Conservation (phyloP, 176 grass and related monocot genomes). For the Cenchrus fungigraminus region DNA sequence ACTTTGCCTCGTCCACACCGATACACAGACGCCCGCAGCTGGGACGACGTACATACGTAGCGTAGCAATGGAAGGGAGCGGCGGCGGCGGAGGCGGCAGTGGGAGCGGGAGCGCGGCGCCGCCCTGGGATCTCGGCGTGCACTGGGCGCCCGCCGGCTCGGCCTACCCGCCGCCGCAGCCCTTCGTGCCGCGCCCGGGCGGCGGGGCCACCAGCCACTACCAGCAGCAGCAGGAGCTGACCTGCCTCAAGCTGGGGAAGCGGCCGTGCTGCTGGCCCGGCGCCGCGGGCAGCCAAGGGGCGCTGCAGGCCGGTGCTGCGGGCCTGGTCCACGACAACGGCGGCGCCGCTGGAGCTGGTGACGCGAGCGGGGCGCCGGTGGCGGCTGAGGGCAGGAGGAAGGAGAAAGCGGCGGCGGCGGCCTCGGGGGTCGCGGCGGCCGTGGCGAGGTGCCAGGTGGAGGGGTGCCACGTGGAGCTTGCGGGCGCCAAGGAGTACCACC, state of each 20-base stretch:
- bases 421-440: background rate
- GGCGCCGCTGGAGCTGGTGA: background rate
- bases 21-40: background rate
- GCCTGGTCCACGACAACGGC: background rate
- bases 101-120: slow-evolving; percentile 16
- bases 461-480: slow-evolving; percentile 56
- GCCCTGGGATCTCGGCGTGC: slow-evolving; percentile 37
- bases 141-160: slow-evolving; percentile 34
- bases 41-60: background rate
- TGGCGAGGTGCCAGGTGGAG: slow-evolving; percentile 79
- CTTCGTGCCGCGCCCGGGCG: background rate
- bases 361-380: background rate
- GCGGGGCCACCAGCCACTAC: background rate
- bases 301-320: background rate
- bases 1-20: background rate
- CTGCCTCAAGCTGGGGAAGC: slow-evolving; percentile 73
- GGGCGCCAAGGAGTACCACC: slow-evolving; percentile 79
- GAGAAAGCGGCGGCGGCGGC: slow-evolving; percentile 33
- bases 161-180: background rate
- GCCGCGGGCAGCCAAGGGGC: background rate
- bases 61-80: slow-evolving; percentile 51
- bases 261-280: slow-evolving; percentile 42
- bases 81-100: slow-evolving; percentile 12
- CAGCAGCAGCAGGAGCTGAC: slow-evolving; percentile 55
- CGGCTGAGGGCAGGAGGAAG: slow-evolving; percentile 43